Evolutionary conservation across 2,329 filamentous ascomycete species (phyloP).

Genomic region (Colletotrichum simmondsii): DNA sequence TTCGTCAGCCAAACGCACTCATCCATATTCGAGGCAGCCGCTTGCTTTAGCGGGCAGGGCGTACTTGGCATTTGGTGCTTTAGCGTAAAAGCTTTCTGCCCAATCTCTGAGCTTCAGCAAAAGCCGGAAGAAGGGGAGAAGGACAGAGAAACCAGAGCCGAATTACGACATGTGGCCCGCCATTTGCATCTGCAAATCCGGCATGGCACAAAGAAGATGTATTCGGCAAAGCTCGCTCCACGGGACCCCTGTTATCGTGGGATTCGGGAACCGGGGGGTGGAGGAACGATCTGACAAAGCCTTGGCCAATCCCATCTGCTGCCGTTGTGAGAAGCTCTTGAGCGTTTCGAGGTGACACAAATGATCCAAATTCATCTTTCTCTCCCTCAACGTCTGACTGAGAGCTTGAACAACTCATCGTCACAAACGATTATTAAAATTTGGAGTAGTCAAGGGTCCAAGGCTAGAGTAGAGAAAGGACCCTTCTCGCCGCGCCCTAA

Average conservation of each 20-base stretch:
- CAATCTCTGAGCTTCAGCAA: no score
- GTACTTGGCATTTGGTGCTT: background rate
- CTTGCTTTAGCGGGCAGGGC: background rate
- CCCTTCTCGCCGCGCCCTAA: background rate
- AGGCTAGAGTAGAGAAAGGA: background rate
- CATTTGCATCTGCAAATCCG: slow-evolving; percentile 1
- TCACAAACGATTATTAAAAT: background rate
- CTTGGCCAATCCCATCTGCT: background rate
- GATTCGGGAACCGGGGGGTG: background rate
- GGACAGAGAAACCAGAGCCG: background rate
- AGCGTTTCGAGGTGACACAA: background rate
- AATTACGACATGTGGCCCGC: slow-evolving; percentile 9
- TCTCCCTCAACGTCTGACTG: background rate
- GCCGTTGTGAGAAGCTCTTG: background rate
- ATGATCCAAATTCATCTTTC: background rate
- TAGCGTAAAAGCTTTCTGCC: background rate
- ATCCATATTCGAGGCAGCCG: background rate
- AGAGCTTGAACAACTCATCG: background rate
- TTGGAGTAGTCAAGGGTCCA: background rate
- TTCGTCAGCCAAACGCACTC: slow-evolving; percentile 2
- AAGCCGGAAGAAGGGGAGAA: slow-evolving; percentile 9
- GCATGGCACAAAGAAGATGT: background rate
- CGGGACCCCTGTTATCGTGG: background rate
- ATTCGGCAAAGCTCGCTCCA: background rate
- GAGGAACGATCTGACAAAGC: background rate